Base-by-base conservation (phyloP, 371 early-diverging fungal species). In the Apophysomyces trapeziformis region DNA sequence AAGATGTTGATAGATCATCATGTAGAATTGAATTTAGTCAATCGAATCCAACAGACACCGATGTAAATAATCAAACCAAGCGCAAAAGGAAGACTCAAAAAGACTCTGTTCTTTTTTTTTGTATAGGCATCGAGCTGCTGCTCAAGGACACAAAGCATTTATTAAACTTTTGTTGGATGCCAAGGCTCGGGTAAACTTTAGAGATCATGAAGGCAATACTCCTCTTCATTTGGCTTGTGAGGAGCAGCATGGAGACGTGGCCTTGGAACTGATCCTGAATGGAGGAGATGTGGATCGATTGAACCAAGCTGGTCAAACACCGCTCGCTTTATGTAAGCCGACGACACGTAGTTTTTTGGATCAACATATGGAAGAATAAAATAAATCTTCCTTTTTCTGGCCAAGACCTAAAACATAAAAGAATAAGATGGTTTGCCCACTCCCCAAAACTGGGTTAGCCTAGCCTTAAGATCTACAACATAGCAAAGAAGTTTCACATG, bases 221-320 rank as follows among this genome's bases (percentile, higher is more conserved):
- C 86, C 89, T 4, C 58, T 88, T 68, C 89, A 88, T 61, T 47
- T 86, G 59, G 87, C 89, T 4, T 87, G 87, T 58, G 87, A 88
- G 57, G 89, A 87, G 57, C 83, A 80, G n/a, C 87, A 83, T 41
- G 86, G 85, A 2, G 85, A 85, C 58, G 80, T 83, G 9, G 85
- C 84, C 7, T 26, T 76, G 4, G 65, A 70, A 5, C 65, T 88
- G 44, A 68, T 88, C 16, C 73, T 87, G 63, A 61, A 76, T 18
- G 79, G 80, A 37, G 87, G 75, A 18, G 79, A 85, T 66, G 43
- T 73, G 12, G 85, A 85, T 61, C 67, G 70, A 16, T 61, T 79
- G 12, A 87, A 87, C 65, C 59, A 60, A 1, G 76, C 79, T 11
- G 79, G 78, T 0, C 71, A 82, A 62, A 71, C 82, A 0, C 83